Evolutionary conservation across 2,329 filamentous ascomycete species (phyloP), one percentile per base, ranked within the genome.

Genomic region (Macrophomina phaseolina): DNA sequence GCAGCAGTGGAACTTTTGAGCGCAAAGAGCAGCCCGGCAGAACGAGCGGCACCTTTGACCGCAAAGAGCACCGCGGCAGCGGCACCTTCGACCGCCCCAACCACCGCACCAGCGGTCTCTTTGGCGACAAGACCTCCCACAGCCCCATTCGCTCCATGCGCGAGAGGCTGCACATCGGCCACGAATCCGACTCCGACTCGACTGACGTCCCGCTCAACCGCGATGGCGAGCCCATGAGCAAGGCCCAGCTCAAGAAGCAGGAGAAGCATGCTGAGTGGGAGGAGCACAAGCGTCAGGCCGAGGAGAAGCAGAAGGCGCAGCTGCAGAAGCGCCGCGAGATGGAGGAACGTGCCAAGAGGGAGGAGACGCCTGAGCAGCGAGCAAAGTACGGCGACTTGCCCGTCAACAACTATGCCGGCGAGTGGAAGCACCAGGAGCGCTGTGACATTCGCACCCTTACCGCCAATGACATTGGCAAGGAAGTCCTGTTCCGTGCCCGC

Each of bases 401-500:
- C 3, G 78, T 89, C 70, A 86, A 89, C 76, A 85, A 84, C 75
- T 89, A 85, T 69, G 81, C 87, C 16, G 81, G 81, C 68, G 79
- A 83, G 66, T 81, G 82, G 75, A 78, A 82, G 67, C 75, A 81
- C 60, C 78, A 86, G 69, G 72, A 78, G 3, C 82, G 85, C 14
- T 74, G 81, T 64, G 78, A 82, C 30, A 78, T 90, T 18, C 80
- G 84, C 14, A 79, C 84, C 49, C 82, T 90, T 61, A 82, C 81
- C 5, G 75, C 80, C 3, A 79, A 80, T n/a, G 79, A 84, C 67
- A 81, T 84, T 23, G 90, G 89, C 40, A 80, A 88, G 71, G 81
- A 86, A 69, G 83, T 93, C 60, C 79, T 81, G 65, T 93, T 94
- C 80, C 87, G 88, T 48, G 90, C 90, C 42, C 86, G 92, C 40